These are phyloP conservation scores for Salix suchowensis DNA, from an alignment of 345 rosid species.

Conservation along the genomic window DNA sequence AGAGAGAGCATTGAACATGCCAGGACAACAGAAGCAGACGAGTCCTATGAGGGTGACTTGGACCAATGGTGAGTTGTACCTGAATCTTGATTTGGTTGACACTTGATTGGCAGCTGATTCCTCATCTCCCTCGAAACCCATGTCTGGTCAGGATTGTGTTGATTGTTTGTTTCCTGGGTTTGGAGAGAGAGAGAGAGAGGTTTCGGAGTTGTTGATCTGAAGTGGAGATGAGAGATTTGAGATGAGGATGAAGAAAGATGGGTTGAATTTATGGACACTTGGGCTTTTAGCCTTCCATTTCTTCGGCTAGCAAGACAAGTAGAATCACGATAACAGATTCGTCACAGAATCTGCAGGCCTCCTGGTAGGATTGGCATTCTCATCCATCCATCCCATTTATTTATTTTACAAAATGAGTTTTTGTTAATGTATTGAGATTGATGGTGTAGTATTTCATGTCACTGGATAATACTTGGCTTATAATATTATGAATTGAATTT, in stretches of 20 bases:
- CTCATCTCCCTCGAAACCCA: conserved; percentile 31
- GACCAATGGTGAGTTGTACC: conserved; percentile 71
- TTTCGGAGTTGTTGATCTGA: neutral
- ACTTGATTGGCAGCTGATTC: conserved; percentile 14
- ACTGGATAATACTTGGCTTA: too few species aligned
- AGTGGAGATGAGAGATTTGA: neutral
- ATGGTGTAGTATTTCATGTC: too few species aligned
- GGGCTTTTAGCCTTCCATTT: neutral
- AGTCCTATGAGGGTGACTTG: conserved; percentile 72
- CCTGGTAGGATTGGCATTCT: too few species aligned
- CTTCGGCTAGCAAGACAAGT: neutral
- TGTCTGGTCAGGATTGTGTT: neutral
- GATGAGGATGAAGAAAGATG: neutral
- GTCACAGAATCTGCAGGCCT: too few species aligned
- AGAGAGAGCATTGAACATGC: conserved; percentile 91
- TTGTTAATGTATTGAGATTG: too few species aligned
- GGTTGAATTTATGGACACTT: neutral
- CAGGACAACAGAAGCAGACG: conserved; percentile 95
- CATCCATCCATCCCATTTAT: too few species aligned
- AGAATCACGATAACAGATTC: neutral
- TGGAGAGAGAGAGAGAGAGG: neutral
- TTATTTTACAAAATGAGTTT: too few species aligned
- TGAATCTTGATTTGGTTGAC: conserved; percentile 22
- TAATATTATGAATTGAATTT: too few species aligned
- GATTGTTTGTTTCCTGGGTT: neutral